A percentile compares a stretch with the other conserved stretches of the same genome.
Conservation (phyloP, 108 stramenopile species). For the Pseudonitzschia delicatissima region DNA sequence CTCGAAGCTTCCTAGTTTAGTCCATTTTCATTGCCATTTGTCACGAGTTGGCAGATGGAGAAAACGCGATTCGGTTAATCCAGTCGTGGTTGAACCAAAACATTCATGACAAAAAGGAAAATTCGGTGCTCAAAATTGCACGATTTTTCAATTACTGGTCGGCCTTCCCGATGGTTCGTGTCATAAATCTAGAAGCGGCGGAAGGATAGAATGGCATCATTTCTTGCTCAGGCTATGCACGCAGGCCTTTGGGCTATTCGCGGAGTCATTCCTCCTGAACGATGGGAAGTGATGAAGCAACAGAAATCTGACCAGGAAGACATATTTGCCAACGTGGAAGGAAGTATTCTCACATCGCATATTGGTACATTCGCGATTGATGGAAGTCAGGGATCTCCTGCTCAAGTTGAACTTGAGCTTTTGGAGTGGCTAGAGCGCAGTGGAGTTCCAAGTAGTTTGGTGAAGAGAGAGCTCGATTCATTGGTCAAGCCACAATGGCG, state of each 20-base stretch:
- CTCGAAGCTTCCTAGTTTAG: neutral
- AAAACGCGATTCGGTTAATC: slow-evolving; percentile 11
- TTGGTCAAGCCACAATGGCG: slow-evolving; percentile 63
- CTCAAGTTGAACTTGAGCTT: slow-evolving; percentile 36
- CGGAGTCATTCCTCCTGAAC: slow-evolving; percentile 34
- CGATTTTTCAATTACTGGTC: slow-evolving; percentile 30
- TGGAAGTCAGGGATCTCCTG: slow-evolving; percentile 39
- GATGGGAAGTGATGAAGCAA: neutral
- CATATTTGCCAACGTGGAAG: too few species aligned
- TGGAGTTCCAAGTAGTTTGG: neutral
- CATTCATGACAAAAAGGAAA: neutral
- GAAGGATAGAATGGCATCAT: slow-evolving; percentile 21
- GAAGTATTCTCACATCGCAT: slow-evolving; percentile 10
- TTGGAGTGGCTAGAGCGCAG: slow-evolving; percentile 24
- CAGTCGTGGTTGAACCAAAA: slow-evolving; percentile 7
- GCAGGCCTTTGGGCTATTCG: slow-evolving; percentile 48
- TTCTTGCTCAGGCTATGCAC: slow-evolving; percentile 42
- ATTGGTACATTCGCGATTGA: slow-evolving; percentile 69
- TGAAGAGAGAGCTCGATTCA: slow-evolving; percentile 25
- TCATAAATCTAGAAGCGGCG: slow-evolving; percentile 40
- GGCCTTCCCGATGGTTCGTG: slow-evolving; percentile 21
- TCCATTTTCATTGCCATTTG: slow-evolving; percentile 5
- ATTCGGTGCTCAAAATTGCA: neutral
- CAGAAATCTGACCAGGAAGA: neutral
- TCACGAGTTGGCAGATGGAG: slow-evolving; percentile 22